Evolutionary conservation across 2,329 filamentous ascomycete species (phyloP).

Genomic region (Tolypocladium pustulatum): DNA sequence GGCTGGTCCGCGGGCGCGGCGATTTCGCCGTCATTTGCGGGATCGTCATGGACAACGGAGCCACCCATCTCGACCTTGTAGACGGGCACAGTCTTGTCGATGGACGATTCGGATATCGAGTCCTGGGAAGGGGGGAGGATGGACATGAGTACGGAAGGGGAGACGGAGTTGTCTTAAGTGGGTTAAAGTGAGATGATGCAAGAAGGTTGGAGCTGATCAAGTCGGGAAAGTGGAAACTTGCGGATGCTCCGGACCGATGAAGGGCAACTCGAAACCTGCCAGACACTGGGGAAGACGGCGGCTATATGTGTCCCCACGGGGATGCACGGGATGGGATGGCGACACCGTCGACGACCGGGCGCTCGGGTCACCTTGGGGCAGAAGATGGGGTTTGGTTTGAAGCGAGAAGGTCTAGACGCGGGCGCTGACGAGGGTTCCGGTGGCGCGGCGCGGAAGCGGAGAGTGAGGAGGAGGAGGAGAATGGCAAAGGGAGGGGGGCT

Average conservation of each 20-base stretch:
- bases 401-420: background rate
- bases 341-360: background rate
- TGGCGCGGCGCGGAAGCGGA: background rate
- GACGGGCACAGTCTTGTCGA: slow-evolving; percentile 18
- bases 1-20: slow-evolving; percentile 14
- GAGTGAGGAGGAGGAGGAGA: background rate
- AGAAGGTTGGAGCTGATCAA: background rate
- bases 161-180: background rate
- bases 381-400: background rate
- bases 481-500: background rate
- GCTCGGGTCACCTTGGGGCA: background rate
- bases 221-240: background rate
- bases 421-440: background rate
- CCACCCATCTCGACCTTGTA: slow-evolving; percentile 20
- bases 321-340: background rate
- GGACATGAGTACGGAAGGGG: slow-evolving; percentile 15
- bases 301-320: background rate
- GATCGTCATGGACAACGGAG: slow-evolving; percentile 10
- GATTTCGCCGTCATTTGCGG: slow-evolving; percentile 9
- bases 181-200: background rate
- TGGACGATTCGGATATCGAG: slow-evolving; percentile 22
- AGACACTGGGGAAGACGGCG: background rate
- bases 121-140: slow-evolving; percentile 14
- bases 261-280: background rate
- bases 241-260: background rate